phyloP scores from a whole-genome alignment of 176 grass and related monocot genomes.

The Canna indica region DNA sequence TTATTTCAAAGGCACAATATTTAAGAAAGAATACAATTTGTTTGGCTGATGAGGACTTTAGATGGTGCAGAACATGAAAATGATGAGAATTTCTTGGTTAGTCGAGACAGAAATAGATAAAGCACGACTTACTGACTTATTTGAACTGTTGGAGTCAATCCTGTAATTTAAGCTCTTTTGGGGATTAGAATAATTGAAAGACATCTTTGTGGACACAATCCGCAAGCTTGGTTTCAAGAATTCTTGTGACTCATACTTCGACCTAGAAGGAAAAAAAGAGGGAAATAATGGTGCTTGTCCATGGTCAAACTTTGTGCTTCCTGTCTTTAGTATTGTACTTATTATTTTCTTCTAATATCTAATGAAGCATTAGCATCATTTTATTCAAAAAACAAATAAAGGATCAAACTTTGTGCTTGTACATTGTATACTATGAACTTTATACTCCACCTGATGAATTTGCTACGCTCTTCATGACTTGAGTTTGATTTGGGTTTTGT shows the following conservation, averaged over 20 bases:
- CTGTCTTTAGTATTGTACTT: too few relatives aligned
- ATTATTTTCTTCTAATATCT: too few relatives aligned
- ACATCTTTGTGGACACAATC: constrained; percentile 56
- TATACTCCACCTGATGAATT: constrained; percentile 67
- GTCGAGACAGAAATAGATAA: neutral
- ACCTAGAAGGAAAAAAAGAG: constrained; percentile 26
- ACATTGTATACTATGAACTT: neutral
- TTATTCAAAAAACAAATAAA: too few relatives aligned
- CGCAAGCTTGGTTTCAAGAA: constrained; percentile 98
- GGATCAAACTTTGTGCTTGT: neutral
- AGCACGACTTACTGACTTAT: constrained; percentile 45
- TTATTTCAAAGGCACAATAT: neutral
- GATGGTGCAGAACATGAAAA: neutral
- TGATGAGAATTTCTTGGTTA: constrained; percentile 4
- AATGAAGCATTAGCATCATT: too few relatives aligned
- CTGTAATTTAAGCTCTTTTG: constrained; percentile 36
- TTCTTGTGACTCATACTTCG: constrained; percentile 88
- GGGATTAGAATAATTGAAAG: constrained; percentile 53
- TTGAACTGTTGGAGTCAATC: constrained; percentile 37
- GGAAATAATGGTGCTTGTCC: neutral
- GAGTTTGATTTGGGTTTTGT: constrained; percentile 67
- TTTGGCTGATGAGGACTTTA: neutral
- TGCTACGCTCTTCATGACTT: constrained; percentile 56
- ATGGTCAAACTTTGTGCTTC: too few relatives aligned
- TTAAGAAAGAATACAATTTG: neutral